Evolutionary conservation across 192 early-diverging fungal species (phyloP), one percentile per base, ranked within the genome.

Genomic region (Ramicandelaber brevisporus): DNA sequence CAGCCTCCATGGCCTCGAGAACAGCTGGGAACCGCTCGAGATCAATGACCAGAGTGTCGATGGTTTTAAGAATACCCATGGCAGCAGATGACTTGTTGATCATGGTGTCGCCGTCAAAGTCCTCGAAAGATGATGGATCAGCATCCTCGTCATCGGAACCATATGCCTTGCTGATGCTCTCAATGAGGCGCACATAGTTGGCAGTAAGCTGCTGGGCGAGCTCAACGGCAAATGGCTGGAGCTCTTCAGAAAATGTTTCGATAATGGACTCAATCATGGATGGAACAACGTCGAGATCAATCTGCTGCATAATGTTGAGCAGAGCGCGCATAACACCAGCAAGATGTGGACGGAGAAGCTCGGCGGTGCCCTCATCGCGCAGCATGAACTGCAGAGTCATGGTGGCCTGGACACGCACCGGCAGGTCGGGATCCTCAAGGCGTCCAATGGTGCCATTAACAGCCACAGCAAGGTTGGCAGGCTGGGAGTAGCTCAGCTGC

Each of bases 181-280:
- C 41, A 54, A 88, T 73, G 30, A 97, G 62, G 19, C 83, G 65
- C 46, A 87, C 50, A 43, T 81, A 90, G 3, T 83, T 77, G 29
- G 86, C 78, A 22, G 68, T 50, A 47, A 98, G 55, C 45, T 88
- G 78, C 24, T 66, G 61, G 31, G 67, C 73, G 9, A 98, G 67
- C 47, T 92, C 66, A 15, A 78, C 65, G 2, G 93, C 82, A 49
- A 88, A 98, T 3, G 93, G 93, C 8, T 66, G 65, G 44, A 98
- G 57, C 40, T 85, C 69, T 20, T 81, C 69, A 16, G 86, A 63
- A 61, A 82, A 98, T 14, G 75, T 67, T 38, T 77, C 78, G 3
- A 95, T 84, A 48, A 98, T 70, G 34, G 69, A 65, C 31, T 93
- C 84, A 61, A 95, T 81, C 19, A 85, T 73, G 15, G 50, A 52